A percentile compares a stretch with the other conserved stretches of the same genome.
phyloP scores from a whole-genome alignment of 1,139 yeast species.

The Candida dubliniensis region DNA sequence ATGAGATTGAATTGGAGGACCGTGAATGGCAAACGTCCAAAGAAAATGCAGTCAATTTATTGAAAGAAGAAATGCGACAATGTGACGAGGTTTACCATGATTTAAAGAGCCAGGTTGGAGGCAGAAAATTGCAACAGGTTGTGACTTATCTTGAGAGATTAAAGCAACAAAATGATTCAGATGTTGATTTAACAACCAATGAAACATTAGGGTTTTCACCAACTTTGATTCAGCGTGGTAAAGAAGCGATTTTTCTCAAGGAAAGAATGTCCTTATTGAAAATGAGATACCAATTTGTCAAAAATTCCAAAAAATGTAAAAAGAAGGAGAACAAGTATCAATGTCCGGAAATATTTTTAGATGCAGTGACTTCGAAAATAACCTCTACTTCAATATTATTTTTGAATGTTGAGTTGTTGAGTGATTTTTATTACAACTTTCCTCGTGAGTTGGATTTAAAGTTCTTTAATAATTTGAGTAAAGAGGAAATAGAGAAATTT shows the following conservation, averaged over 20 bases:
- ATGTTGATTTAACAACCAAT: constrained; percentile 43
- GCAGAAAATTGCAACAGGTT: constrained; percentile 79
- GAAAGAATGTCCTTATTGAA: constrained; percentile 73
- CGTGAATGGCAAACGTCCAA: constrained; percentile 87
- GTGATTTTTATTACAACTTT: constrained; percentile 94
- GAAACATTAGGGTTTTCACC: constrained; percentile 80
- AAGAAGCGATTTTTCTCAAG: constrained; percentile 77
- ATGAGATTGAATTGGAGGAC: constrained; percentile 94
- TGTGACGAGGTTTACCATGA: constrained; percentile 65
- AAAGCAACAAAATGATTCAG: constrained; percentile 46
- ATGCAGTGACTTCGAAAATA: constrained; percentile 87
- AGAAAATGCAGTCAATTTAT: constrained; percentile 69
- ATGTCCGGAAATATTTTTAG: constrained; percentile 93
- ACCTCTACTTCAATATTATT: constrained; percentile 92
- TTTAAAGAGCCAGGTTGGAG: constrained; percentile 76
- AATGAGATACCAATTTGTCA: constrained; percentile 75
- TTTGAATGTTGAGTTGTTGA: constrained; percentile 86
- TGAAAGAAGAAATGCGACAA: constrained; percentile 84
- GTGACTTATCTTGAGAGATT: constrained; percentile 66
- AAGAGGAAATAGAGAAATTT: constrained; percentile 80
- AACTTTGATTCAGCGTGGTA: constrained; percentile 70
- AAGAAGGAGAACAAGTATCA: constrained; percentile 78
- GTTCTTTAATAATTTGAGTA: constrained; percentile 60
- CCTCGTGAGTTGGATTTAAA: constrained; percentile 88
- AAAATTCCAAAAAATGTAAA: constrained; percentile 70